phyloP scores from a whole-genome alignment of 768 basidiomycete species.

The Scleroderma bovista region DNA sequence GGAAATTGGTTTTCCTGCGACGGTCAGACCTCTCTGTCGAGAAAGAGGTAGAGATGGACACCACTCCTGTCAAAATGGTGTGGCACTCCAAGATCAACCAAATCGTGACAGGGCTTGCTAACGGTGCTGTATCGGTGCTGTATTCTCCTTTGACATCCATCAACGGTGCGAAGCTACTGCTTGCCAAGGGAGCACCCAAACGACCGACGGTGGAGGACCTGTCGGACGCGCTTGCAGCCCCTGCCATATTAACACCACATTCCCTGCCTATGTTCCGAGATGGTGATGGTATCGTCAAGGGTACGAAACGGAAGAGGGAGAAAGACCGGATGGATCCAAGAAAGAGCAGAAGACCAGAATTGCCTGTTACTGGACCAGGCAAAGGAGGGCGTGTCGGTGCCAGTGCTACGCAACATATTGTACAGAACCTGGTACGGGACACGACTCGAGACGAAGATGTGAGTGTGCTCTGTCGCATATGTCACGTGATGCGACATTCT shows the following conservation, averaged over 20 bases:
- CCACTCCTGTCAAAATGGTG: conserved; percentile 80
- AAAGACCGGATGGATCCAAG: conserved; percentile 84
- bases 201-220: conserved; percentile 83
- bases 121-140: conserved; percentile 81
- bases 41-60: conserved; percentile 62
- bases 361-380: conserved; percentile 91
- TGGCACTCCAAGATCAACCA: conserved; percentile 99
- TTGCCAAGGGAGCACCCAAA: conserved; percentile 81
- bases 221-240: conserved; percentile 78
- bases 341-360: conserved; percentile 87
- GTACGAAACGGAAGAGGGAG: conserved; percentile 84
- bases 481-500: conserved; percentile 13
- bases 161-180: conserved; percentile 86
- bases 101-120: conserved; percentile 86
- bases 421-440: conserved; percentile 90
- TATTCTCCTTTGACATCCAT: conserved; percentile 89
- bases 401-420: conserved; percentile 94
- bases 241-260: conserved; percentile 89
- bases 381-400: conserved; percentile 92
- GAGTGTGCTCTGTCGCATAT: conserved; percentile 38
- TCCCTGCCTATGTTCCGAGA: conserved; percentile 91
- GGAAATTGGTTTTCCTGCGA: conserved; percentile 67
- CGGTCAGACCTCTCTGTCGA: conserved; percentile 65
- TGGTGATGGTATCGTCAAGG: conserved; percentile 56
- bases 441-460: conserved; percentile 92